Percentiles rank a stretch among this genome's conserved stretches.
Conservation (phyloP, 2,329 filamentous ascomycete species). For the Sporothrix brunneoviolacea region DNA sequence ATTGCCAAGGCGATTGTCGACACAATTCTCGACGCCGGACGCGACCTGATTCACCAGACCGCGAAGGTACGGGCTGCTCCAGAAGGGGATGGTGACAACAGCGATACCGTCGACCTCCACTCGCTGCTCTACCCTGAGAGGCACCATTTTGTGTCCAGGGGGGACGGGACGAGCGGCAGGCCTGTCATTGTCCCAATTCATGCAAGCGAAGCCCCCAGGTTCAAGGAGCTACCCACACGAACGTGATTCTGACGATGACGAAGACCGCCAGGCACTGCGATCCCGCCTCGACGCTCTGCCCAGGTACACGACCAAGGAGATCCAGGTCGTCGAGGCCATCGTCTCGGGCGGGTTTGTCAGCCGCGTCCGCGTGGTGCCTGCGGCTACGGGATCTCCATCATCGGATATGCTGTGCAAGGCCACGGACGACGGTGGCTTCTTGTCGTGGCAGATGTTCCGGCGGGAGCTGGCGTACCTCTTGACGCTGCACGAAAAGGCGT, state of each 20-base stretch:
- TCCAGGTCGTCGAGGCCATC: slow-evolving; percentile 5
- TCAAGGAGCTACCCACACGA: no score
- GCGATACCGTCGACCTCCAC: no score
- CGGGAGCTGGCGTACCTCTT: background rate
- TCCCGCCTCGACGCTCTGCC: background rate
- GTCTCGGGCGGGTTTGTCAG: background rate
- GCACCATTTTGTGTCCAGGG: no score
- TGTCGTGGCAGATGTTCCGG: background rate
- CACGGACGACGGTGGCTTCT: background rate
- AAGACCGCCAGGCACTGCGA: background rate
- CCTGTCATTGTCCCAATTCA: slow-evolving; percentile 1
- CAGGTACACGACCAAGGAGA: slow-evolving; percentile 9
- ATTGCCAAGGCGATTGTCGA: no score
- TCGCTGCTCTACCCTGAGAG: slow-evolving; percentile 7
- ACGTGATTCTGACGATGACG: background rate
- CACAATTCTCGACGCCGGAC: no score
- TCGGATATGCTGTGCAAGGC: slow-evolving; percentile 6
- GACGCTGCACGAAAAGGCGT: slow-evolving; percentile 1
- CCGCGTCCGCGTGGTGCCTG: slow-evolving; percentile 4
- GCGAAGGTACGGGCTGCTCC: no score
- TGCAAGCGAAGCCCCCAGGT: background rate
- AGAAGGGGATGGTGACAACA: no score
- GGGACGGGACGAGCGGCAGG: no score
- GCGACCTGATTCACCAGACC: no score
- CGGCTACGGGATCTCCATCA: background rate